phyloP scores from a whole-genome alignment of 441 rosid genomes.

The Euphorbia schlechtendalii region DNA sequence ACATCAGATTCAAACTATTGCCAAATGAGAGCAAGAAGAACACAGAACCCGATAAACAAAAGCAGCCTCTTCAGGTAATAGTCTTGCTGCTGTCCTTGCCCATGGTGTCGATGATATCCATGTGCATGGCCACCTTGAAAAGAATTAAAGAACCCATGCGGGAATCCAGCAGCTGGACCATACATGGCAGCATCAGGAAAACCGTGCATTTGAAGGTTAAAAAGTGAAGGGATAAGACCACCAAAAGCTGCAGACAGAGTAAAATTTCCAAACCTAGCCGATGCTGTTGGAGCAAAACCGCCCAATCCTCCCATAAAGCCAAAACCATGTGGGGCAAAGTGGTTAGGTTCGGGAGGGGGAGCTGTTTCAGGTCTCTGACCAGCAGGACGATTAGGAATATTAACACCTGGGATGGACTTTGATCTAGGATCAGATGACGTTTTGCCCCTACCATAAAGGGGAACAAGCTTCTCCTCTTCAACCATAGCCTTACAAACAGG shows the following conservation, averaged over 20 bases:
- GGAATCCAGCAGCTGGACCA: constrained; percentile 64
- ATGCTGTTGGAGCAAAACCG: constrained; percentile 63
- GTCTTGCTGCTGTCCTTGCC: constrained; percentile 70
- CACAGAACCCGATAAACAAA: constrained; percentile 43
- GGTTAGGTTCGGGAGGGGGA: constrained; percentile 59
- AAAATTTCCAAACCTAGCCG: constrained; percentile 73
- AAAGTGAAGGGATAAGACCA: constrained; percentile 78
- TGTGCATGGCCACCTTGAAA: constrained; percentile 73
- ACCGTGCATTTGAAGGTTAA: constrained; percentile 81
- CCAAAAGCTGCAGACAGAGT: constrained; percentile 79
- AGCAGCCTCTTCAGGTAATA: constrained; percentile 61
- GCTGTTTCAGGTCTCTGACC: constrained; percentile 89
- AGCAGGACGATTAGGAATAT: constrained; percentile 75
- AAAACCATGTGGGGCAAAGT: constrained; percentile 57
- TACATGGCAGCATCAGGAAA: constrained; percentile 71
- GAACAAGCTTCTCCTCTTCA: constrained; percentile 82
- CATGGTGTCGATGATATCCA: constrained; percentile 48
- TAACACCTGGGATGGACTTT: constrained; percentile 56
- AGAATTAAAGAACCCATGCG: constrained; percentile 56
- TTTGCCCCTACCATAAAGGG: constrained; percentile 91
- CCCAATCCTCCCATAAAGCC: constrained; percentile 67
- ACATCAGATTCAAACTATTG: constrained; percentile 29
- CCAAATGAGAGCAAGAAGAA: constrained; percentile 52
- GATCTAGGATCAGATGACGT: constrained; percentile 70
- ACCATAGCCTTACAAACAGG: constrained; percentile 86